Conservation (phyloP, 1,284 basidiomycete species). For the Laetiporus sulphureus region DNA sequence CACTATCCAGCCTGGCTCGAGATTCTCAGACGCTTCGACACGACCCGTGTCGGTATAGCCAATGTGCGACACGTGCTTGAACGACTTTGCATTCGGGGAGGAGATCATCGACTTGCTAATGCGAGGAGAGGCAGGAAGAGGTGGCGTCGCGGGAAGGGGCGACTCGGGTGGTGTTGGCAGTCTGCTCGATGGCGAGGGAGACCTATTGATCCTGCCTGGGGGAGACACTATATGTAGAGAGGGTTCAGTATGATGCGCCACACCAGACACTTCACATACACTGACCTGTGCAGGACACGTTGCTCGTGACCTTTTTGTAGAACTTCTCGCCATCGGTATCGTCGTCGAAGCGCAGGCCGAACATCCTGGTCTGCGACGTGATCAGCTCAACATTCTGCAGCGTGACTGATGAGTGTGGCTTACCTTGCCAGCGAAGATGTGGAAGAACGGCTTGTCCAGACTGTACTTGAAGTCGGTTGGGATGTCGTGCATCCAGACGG, state of each 20-base stretch:
- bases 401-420: constrained; percentile 21
- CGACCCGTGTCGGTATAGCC: constrained; percentile 63
- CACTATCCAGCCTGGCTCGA: constrained; percentile 73
- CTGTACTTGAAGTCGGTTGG: constrained; percentile 77
- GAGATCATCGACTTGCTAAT: constrained; percentile 64
- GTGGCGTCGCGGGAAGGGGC: constrained; percentile 3
- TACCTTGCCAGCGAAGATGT: constrained; percentile 82
- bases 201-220: constrained; percentile 7
- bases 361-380: constrained; percentile 57
- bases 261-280: neutral
- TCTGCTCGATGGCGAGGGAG: too few relatives aligned
- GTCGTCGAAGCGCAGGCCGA: constrained; percentile 71
- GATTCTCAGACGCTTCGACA: constrained; percentile 68
- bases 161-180: too few relatives aligned
- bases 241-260: constrained; percentile 11
- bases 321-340: constrained; percentile 55
- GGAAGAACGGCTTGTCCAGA: constrained; percentile 89
- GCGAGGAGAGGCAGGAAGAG: neutral
- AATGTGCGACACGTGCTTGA: constrained; percentile 85
- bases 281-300: neutral
- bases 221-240: too few relatives aligned
- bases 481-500: constrained; percentile 87
- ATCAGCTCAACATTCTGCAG: neutral
- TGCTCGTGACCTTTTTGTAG: constrained; percentile 38
- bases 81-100: constrained; percentile 65